A percentile compares a stretch with the other conserved stretches of the same genome.
Conservation (phyloP, 2,329 filamentous ascomycete species). For the Botrytis hyacinthi region DNA sequence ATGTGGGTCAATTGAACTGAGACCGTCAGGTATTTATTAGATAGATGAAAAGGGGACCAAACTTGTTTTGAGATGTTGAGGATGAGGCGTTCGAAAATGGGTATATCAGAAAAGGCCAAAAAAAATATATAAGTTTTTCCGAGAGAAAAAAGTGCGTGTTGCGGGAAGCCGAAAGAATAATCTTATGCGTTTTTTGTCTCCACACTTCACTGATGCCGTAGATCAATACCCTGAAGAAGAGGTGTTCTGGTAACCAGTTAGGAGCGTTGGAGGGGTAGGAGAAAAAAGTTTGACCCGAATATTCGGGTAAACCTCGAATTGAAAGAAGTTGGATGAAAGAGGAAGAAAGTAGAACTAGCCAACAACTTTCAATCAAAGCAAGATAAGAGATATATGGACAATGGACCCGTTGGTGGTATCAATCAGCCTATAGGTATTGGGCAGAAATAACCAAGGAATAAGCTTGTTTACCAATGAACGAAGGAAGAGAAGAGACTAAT, state of each 20-base stretch:
- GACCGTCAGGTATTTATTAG: background rate
- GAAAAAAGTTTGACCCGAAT: constrained; percentile 5
- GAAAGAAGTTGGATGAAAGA: constrained; percentile 1
- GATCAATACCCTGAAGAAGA: constrained; percentile 6
- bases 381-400: constrained; percentile 11
- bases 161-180: background rate
- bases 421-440: constrained; percentile 27
- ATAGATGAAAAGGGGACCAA: constrained; percentile 11
- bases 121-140: constrained; percentile 2
- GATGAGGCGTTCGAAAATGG: background rate
- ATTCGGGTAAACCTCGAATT: constrained; percentile 14
- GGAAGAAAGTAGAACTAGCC: background rate
- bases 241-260: constrained; percentile 10
- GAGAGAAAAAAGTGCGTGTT: constrained; percentile 13
- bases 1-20: constrained; percentile 16
- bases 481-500: background rate
- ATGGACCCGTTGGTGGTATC: constrained; percentile 2
- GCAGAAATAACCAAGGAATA: constrained; percentile 33
- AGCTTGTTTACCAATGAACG: constrained; percentile 19
- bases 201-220: constrained; percentile 1
- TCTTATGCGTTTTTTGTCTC: constrained; percentile 11
- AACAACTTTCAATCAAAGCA: constrained; percentile 5
- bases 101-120: background rate
- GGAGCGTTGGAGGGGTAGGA: constrained; percentile 2
- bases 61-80: constrained; percentile 14